These are phyloP conservation scores for Eimeria sp. DNA, from an alignment of 169 alveolate species.

Conservation along the genomic window DNA sequence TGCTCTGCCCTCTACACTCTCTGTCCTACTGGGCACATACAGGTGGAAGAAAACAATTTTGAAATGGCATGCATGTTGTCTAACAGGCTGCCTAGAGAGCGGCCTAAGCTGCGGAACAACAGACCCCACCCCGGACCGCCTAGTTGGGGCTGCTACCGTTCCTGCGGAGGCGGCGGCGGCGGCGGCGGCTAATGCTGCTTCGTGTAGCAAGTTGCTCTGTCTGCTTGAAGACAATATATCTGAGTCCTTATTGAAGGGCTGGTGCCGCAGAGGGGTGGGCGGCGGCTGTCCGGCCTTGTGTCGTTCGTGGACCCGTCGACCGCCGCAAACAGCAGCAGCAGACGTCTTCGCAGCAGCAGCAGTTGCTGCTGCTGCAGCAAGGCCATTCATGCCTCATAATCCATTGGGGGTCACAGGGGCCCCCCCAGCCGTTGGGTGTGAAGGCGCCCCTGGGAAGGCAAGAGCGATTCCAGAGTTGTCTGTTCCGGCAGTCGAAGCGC, in stretches of 20 bases:
- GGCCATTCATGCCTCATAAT: slow-evolving; percentile 7
- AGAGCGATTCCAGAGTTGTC: neutral
- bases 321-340: slow-evolving; percentile 2
- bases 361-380: neutral
- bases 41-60: neutral
- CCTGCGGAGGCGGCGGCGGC: neutral
- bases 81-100: neutral
- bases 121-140: slow-evolving; percentile 58
- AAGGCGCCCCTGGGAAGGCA: neutral
- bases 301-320: neutral
- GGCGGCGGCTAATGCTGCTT: neutral
- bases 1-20: neutral
- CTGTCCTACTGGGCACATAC: neutral
- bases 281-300: neutral
- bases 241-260: neutral
- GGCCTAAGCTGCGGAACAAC: slow-evolving; percentile 5
- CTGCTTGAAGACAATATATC: neutral
- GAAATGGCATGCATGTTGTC: neutral
- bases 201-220: neutral
- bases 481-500: neutral
- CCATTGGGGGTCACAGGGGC: slow-evolving; percentile 59
- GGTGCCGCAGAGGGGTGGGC: neutral
- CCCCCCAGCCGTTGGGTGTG: neutral
- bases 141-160: slow-evolving; percentile 37
- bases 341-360: neutral